Conservation (phyloP, 306 rosid genomes). For the Inga leiocalycina region DNA sequence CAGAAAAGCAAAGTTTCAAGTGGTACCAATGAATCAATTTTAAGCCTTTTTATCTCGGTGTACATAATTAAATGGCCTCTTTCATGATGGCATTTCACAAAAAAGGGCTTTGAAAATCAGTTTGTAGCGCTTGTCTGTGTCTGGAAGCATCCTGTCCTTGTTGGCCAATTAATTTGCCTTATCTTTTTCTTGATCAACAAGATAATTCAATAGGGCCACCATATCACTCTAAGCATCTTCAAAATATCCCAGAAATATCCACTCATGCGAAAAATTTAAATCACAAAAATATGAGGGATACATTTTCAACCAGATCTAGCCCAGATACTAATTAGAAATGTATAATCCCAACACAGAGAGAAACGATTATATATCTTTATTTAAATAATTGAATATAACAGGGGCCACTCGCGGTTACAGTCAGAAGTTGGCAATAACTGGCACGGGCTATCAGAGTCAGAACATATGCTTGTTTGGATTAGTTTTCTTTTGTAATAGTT, state of each 20-base stretch:
- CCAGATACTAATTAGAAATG: not conserved
- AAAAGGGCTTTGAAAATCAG: conserved; percentile 24
- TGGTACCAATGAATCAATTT: not conserved
- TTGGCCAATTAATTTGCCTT: conserved; percentile 14
- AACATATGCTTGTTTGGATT: not conserved
- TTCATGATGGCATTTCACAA: conserved; percentile 30
- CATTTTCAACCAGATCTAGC: not conserved
- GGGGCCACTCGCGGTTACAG: not conserved
- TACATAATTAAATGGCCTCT: conserved; percentile 12
- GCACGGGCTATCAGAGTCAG: not conserved
- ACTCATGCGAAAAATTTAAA: not conserved
- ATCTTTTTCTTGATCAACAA: not conserved
- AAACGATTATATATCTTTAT: too few species aligned
- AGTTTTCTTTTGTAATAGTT: too few species aligned
- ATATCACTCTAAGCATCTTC: not conserved
- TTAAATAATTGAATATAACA: conserved; percentile 18
- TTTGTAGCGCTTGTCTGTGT: conserved; percentile 13
- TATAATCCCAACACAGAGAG: too few species aligned
- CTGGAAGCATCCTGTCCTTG: not conserved
- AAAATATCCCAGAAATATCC: conserved; percentile 27
- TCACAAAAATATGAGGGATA: not conserved
- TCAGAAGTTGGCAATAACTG: not conserved
- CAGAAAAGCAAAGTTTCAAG: not conserved
- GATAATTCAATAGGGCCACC: not conserved
- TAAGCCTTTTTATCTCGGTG: not conserved